Evolutionary conservation across 805 yeast genomes (phyloP).

Genomic region (Wickerhamiella siamensis): DNA sequence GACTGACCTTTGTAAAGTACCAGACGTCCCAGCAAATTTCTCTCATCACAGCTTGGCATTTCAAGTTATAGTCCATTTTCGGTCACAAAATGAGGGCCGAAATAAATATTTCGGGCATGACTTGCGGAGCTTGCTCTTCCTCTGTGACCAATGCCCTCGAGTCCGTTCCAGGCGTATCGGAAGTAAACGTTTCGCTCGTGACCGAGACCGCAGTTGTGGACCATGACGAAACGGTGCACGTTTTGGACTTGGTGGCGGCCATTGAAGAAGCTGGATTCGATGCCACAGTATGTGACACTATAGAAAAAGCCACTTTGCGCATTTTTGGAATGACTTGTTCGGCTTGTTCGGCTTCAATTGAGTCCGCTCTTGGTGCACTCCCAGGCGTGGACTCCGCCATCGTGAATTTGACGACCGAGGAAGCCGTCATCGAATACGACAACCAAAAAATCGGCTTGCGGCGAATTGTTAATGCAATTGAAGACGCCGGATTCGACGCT

Average conservation of each 20-base stretch:
- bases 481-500: constrained; percentile 42
- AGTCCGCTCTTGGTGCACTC: constrained; percentile 30
- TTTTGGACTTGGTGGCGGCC: constrained; percentile 32
- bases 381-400: constrained; percentile 37
- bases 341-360: constrained; percentile 38
- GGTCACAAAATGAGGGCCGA: constrained; percentile 10
- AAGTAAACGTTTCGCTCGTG: constrained; percentile 52
- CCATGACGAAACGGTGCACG: constrained; percentile 29
- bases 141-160: constrained; percentile 46
- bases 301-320: constrained; percentile 19
- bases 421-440: constrained; percentile 40
- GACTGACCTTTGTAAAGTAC: too few species aligned
- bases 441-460: constrained; percentile 41
- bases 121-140: constrained; percentile 75
- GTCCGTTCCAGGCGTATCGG: constrained; percentile 35
- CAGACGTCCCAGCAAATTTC: too few species aligned
- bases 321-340: constrained; percentile 52
- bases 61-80: too few species aligned
- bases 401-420: constrained; percentile 41
- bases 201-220: constrained; percentile 57
- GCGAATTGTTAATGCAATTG: constrained; percentile 39
- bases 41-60: too few species aligned
- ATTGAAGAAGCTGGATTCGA: constrained; percentile 74
- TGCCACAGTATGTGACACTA: constrained; percentile 22
- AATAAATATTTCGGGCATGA: constrained; percentile 56